Evolutionary conservation across 306 rosid species (phyloP), one percentile per base, ranked within the genome.

Genomic region (Sechiopsis laciniata): DNA sequence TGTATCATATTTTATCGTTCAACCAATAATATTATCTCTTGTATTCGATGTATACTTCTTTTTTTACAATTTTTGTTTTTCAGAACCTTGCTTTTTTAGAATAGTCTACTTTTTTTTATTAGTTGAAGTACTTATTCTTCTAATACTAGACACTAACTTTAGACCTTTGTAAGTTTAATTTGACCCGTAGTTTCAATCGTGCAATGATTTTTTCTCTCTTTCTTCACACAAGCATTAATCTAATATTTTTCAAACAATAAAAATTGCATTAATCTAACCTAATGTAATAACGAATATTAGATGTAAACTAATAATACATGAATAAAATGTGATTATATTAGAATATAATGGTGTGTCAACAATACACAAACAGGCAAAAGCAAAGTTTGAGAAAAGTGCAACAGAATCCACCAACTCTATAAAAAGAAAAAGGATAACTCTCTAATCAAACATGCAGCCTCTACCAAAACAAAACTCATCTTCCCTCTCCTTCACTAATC

Each of bases 401-500:
- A 69, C 73, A 50, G 73, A 69, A 69, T 48, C 73, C 73, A 50
- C 22, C 40, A 69, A 46, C 73, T 55, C 73, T 69, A 69, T 69
- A 69, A 69, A 69, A 42, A 68, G 22, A 50, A 68, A 61, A 17
- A 67, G 20, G 26, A 9, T 5, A 37, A 46, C 72, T 66, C 32
- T 32, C 37, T 67, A 67, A 67, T 42, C 20, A 45, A 46, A 29
- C 69, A 62, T 62, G 69, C 69, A 62, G 2, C 69, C 69, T 14
- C 3, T 29, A 3, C 26, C 37, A 11, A 58, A 59, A 1, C 8
- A 12, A 22, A 12, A 55, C 12, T 8, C 61, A 26, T 32, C 67
- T 6, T 61, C 26, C 26, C 0, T 21, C 9, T 5, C 17, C 37
- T 32, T 59, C 55, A 10, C 48, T 48, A 57, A 58, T 29, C 21